phyloP scores from a whole-genome alignment of 176 grass and related monocot species.

The Canna indica region DNA sequence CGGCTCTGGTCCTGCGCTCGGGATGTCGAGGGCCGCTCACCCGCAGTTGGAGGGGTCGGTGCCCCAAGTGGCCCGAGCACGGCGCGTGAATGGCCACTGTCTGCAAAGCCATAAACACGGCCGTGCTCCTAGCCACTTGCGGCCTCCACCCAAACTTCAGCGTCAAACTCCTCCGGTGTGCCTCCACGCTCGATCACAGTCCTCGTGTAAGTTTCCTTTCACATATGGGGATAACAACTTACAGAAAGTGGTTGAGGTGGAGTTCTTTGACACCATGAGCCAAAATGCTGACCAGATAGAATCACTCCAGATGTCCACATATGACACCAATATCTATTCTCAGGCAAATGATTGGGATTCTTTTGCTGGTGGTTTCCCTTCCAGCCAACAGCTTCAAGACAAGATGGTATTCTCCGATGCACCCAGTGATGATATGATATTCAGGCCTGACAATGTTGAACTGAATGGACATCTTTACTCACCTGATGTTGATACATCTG shows the following conservation, averaged over 20 bases:
- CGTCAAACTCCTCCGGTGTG: too few species aligned
- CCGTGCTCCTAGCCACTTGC: too few species aligned
- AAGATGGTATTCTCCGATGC: not conserved
- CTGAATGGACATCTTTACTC: slow-evolving; percentile 4
- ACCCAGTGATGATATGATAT: not conserved
- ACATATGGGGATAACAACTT: not conserved
- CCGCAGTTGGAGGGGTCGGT: too few species aligned
- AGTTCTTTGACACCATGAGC: slow-evolving; percentile 5
- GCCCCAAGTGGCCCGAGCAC: too few species aligned
- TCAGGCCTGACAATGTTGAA: not conserved
- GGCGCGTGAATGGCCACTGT: too few species aligned
- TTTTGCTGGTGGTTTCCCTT: not conserved
- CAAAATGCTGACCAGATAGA: not conserved
- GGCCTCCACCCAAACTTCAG: too few species aligned
- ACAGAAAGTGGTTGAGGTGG: slow-evolving; percentile 9
- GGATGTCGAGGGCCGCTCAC: too few species aligned
- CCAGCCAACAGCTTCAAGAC: not conserved
- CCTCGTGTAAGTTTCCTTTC: too few species aligned
- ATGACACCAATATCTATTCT: not conserved
- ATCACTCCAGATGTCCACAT: not conserved
- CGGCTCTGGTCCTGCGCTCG: too few species aligned
- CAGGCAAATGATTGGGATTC: not conserved
- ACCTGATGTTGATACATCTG: not conserved
- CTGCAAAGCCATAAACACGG: too few species aligned
- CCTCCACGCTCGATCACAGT: too few species aligned